These are phyloP conservation scores for Globisporangium acanthophoron DNA, from an alignment of 352 stramenopile species.

Conservation along the genomic window DNA sequence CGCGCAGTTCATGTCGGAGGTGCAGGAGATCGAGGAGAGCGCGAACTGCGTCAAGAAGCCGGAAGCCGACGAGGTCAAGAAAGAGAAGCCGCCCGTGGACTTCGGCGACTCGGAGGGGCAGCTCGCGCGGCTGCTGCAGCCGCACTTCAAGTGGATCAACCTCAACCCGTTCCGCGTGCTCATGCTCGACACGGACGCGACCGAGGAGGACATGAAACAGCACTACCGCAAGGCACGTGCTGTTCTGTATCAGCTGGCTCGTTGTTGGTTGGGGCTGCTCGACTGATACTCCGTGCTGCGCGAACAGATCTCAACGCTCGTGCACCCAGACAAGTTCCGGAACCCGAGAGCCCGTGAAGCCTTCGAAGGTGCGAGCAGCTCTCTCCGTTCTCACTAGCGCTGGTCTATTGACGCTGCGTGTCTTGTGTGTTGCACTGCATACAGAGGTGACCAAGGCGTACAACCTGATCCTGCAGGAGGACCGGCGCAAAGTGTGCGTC, in stretches of 20 bases:
- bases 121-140: constrained; percentile 56
- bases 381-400: not conserved
- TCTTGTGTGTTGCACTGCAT: constrained; percentile 2
- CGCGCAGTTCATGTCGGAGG: constrained; percentile 78
- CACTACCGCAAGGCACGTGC: constrained; percentile 78
- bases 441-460: constrained; percentile 85
- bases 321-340: constrained; percentile 85
- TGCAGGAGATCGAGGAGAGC: constrained; percentile 77
- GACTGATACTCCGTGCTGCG: not conserved
- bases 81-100: constrained; percentile 52
- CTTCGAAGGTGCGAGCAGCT: constrained; percentile 62
- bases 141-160: constrained; percentile 84
- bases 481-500: constrained; percentile 74
- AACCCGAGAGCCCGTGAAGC: constrained; percentile 70
- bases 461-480: constrained; percentile 79
- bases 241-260: not conserved
- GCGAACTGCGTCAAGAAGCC: constrained; percentile 77
- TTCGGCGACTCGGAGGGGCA: constrained; percentile 69
- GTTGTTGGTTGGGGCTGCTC: too few species aligned
- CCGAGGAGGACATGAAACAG: constrained; percentile 88
- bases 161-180: constrained; percentile 86
- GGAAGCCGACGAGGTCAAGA: constrained; percentile 21
- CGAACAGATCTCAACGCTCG: constrained; percentile 70
- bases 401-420: not conserved
- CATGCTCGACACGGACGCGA: constrained; percentile 83